phyloP scores from a whole-genome alignment of 73 alveolate genomes.

The Paramecium sonneborni region DNA sequence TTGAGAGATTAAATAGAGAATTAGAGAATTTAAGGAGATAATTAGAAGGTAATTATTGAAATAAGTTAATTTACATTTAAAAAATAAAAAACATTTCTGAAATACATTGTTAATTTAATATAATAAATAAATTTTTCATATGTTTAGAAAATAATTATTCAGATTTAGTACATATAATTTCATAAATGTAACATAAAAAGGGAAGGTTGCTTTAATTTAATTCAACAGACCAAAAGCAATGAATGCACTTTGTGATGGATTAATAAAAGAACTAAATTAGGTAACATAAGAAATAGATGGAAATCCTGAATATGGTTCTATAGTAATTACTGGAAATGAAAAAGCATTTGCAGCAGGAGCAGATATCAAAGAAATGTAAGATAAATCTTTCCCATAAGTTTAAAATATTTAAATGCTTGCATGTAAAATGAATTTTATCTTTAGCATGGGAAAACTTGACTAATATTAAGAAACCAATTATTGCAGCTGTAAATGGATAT shows the following conservation, averaged over 20 bases:
- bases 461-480: conserved; percentile 85
- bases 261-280: conserved; percentile 79
- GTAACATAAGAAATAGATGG: conserved; percentile 75
- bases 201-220: conserved; percentile 82
- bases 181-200: neutral
- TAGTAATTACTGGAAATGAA: conserved; percentile 95
- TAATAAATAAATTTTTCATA: neutral
- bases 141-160: neutral
- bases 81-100: neutral
- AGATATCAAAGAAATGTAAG: conserved; percentile 92
- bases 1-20: neutral
- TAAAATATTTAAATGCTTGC: conserved; percentile 70
- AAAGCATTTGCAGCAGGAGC: conserved; percentile 99
- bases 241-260: conserved; percentile 93
- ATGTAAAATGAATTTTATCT: conserved; percentile 38
- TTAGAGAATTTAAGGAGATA: neutral
- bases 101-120: neutral
- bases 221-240: conserved; percentile 91
- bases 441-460: conserved; percentile 76
- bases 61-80: neutral
- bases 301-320: conserved; percentile 83
- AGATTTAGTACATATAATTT: conserved; percentile 14
- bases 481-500: conserved; percentile 98
- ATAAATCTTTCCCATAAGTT: conserved; percentile 74
- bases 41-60: neutral